A percentile compares a stretch with the other conserved stretches of the same genome.
phyloP scores from a whole-genome alignment of 441 rosid genomes.

The Isatis lusitanica region DNA sequence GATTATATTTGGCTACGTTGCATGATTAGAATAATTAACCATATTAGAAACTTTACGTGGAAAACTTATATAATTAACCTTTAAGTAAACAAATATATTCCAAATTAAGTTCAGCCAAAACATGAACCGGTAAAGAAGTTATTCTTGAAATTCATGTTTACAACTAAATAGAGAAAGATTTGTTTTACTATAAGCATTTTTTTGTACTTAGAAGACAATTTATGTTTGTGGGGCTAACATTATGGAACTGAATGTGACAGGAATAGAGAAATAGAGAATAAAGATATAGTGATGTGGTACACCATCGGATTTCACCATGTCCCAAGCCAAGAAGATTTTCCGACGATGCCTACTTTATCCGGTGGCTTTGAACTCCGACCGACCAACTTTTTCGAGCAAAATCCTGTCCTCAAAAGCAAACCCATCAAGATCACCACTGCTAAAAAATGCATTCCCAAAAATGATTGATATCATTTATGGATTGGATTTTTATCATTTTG shows the following conservation, averaged over 20 bases:
- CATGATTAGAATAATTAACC: not conserved
- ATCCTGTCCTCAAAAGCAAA: conserved; percentile 49
- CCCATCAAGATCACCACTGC: conserved; percentile 13
- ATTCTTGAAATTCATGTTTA: not conserved
- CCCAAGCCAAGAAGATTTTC: conserved; percentile 62
- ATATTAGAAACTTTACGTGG: not conserved
- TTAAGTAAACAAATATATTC: not conserved
- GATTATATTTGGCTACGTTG: not conserved
- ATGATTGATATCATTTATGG: not conserved
- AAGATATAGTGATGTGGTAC: conserved; percentile 63
- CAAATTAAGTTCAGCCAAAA: not conserved
- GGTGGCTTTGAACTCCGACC: conserved; percentile 59
- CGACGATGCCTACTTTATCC: conserved; percentile 53
- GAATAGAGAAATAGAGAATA: conserved; percentile 48
- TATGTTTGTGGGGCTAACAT: too few relatives aligned
- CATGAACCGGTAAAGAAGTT: not conserved
- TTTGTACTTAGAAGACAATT: too few relatives aligned
- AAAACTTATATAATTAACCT: not conserved
- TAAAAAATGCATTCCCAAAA: conserved; percentile 8
- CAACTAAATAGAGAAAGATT: not conserved
- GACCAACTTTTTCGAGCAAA: conserved; percentile 52
- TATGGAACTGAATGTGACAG: too few relatives aligned
- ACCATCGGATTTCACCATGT: conserved; percentile 53
- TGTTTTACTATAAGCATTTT: not conserved
- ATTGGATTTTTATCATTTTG: not conserved